Conservation (phyloP, 2,329 filamentous ascomycete species). For the Moelleriella libera region DNA sequence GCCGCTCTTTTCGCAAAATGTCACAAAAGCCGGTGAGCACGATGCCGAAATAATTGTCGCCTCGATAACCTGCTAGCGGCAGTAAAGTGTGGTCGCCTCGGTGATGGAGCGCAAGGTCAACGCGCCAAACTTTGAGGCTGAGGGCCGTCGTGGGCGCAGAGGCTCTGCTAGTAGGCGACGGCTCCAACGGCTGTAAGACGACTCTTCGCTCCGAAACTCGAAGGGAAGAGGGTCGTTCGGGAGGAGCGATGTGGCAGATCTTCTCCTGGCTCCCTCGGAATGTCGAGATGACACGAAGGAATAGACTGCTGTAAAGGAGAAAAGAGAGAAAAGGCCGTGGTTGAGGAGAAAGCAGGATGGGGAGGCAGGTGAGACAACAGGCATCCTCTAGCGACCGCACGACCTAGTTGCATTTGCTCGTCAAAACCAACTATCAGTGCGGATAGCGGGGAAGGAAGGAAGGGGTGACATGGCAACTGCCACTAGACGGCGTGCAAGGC, state of each 20-base stretch:
- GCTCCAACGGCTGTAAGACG: background rate
- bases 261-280: too few species aligned
- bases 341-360: too few species aligned
- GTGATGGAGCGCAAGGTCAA: constrained; percentile 1
- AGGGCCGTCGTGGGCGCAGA: background rate
- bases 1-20: background rate
- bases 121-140: background rate
- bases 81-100: constrained; percentile 1
- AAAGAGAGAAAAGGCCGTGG: too few species aligned
- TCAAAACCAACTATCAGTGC: too few species aligned
- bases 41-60: background rate
- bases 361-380: too few species aligned
- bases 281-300: too few species aligned
- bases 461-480: too few species aligned
- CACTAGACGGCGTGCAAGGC: too few species aligned
- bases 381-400: too few species aligned
- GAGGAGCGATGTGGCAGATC: background rate
- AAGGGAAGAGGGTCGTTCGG: background rate
- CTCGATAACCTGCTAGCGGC: background rate
- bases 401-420: too few species aligned
- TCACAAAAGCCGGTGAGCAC: background rate
- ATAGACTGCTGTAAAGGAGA: too few species aligned
- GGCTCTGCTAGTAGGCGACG: background rate
- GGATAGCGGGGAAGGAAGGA: too few species aligned
- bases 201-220: background rate